A percentile compares a stretch with the other conserved stretches of the same genome.
Conservation (phyloP, 2,329 filamentous ascomycete genomes). For the Juglanconis sp. region DNA sequence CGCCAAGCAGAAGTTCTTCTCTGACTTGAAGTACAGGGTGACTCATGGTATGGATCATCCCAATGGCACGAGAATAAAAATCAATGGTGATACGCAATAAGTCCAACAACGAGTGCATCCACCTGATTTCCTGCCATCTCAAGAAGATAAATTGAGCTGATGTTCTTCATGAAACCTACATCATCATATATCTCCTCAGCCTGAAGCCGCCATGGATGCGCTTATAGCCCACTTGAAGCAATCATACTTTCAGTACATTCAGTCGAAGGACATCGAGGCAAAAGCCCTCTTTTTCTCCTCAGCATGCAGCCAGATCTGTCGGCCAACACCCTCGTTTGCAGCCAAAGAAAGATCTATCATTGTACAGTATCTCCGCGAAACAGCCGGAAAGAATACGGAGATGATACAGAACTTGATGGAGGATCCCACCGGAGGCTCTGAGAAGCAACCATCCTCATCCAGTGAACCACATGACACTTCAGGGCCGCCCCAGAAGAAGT, state of each 20-base stretch:
- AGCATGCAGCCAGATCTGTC: background rate
- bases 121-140: too few species aligned
- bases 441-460: too few species aligned
- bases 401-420: background rate
- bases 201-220: too few species aligned
- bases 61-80: too few species aligned
- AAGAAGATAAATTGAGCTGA: too few species aligned
- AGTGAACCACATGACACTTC: too few species aligned
- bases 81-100: background rate
- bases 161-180: background rate
- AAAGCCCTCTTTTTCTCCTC: background rate
- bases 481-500: background rate
- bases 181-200: background rate
- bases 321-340: background rate
- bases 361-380: background rate
- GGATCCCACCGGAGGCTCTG: background rate
- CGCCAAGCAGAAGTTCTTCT: too few species aligned
- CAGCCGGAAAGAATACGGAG: background rate
- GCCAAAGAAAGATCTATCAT: conserved; percentile 1
- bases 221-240: background rate
- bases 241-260: background rate
- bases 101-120: background rate
- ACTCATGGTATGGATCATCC: too few species aligned
- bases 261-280: background rate
- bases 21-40: too few species aligned